Evolutionary conservation across 1,284 basidiomycete species (phyloP), one percentile per base, ranked within the genome.

Genomic region (Paramarasmius palmivorus): DNA sequence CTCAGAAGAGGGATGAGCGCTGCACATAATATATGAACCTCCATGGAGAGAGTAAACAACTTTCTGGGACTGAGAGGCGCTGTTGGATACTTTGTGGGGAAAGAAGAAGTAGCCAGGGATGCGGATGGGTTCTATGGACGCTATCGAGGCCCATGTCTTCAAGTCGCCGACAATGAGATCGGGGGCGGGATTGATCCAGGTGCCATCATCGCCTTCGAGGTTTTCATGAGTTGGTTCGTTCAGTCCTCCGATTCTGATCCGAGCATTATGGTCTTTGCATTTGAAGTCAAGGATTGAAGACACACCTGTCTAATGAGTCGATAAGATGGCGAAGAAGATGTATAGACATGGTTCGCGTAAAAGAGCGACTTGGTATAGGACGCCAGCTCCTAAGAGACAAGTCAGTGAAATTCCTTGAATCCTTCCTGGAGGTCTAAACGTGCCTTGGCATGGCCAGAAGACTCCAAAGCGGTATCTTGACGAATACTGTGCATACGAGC

Each of bases 91-190:
- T 68, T 63, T 59, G 74, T 75, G 63, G 76, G 73, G 32, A 12
- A 23, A 23, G 25, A 74, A 67, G 81, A 83, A 84, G 60, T 84
- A 86, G 2, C 81, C 83, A 4, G 83, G 78, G 29, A 85, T 73
- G 22, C 70, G 71, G 32, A 71, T 63, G 0, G 77, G 67, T 4
- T 64, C 50, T n/a, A 84, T 76, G 5, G 68, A 62, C 8, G 76
- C 70, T 15, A 66, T 62, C 8, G 65, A 62, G 6, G 77, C 75
- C 71, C 69, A 80, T 20, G 61, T 62, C 53, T 75, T 65, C 41
- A 85, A 64, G 37, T 81, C 73, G 3, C 76, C 82, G 0, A 65
- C 69, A 37, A 86, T 61, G 17, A 82, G 66, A 2, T 76, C 62
- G 2, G 77, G 72, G 25, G 68, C 69, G 2, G 74, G 71, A 4